Conservation (phyloP, 176 grass and related monocot genomes). For the Carex kokanica region DNA sequence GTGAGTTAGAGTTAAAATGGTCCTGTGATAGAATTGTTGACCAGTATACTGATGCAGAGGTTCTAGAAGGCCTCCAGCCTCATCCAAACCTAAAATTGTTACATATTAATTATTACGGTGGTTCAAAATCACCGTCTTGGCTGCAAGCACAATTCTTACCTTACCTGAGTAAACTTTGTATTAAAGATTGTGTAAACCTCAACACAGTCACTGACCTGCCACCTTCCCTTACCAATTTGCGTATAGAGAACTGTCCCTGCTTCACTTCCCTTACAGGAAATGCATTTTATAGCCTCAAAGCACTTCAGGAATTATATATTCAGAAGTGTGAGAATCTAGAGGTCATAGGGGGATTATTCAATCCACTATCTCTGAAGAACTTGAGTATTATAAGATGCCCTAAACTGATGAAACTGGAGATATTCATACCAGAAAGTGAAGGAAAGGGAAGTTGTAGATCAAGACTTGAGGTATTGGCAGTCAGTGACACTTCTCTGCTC, state of each 20-base stretch:
- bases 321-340: neutral
- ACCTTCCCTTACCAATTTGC: constrained; percentile 2
- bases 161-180: neutral
- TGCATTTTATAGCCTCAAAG: neutral
- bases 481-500: constrained; percentile 6
- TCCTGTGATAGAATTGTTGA: neutral
- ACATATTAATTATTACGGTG: constrained; percentile 1
- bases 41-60: neutral
- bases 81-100: constrained; percentile 12
- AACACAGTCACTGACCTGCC: neutral
- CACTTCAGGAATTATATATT: neutral
- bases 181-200: constrained; percentile 20
- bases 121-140: constrained; percentile 12
- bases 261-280: neutral
- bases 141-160: constrained; percentile 14
- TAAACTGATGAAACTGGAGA: neutral
- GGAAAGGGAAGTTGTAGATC: neutral
- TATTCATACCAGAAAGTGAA: neutral
- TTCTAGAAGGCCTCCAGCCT: constrained; percentile 18
- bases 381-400: constrained; percentile 6
- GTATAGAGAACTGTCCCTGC: neutral
- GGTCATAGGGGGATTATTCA: neutral
- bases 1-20: constrained; percentile 4
- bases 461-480: constrained; percentile 11
- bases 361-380: constrained; percentile 16